Percentiles rank a stretch among this genome's conserved stretches.
Conservation (phyloP, 352 stramenopile genomes). For the Pythium sukuiense region DNA sequence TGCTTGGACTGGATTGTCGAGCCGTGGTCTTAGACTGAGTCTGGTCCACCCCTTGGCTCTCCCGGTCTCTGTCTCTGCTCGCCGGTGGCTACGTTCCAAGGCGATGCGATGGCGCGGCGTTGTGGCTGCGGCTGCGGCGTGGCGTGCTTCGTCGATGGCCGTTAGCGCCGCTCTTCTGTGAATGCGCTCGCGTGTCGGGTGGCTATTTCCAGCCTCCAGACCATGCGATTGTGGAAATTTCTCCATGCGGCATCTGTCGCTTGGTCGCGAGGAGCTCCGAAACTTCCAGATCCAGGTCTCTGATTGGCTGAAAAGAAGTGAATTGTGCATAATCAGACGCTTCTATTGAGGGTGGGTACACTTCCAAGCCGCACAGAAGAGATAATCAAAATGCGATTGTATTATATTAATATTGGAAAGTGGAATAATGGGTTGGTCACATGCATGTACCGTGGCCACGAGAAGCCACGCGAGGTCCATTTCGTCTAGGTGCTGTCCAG, state of each 20-base stretch:
- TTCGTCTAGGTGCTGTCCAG: constrained; percentile 27
- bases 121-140: background rate
- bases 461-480: background rate
- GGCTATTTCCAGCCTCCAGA: background rate
- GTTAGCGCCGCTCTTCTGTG: background rate
- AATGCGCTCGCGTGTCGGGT: background rate
- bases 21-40: background rate
- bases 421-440: background rate
- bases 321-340: background rate
- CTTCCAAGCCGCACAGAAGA: background rate
- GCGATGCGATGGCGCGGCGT: background rate
- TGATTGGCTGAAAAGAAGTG: constrained; percentile 19
- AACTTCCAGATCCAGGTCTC: constrained; percentile 5
- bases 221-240: constrained; percentile 9
- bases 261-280: constrained; percentile 5
- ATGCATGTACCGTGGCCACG: background rate
- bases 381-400: constrained; percentile 3
- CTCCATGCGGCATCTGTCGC: background rate
- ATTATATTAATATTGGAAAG: background rate
- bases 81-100: background rate
- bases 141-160: background rate
- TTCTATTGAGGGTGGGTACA: constrained; percentile 23
- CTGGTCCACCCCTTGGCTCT: background rate
- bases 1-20: background rate
- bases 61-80: background rate